Conservation (phyloP, 2,329 filamentous ascomycete genomes). For the Ambrosiella xylebori region DNA sequence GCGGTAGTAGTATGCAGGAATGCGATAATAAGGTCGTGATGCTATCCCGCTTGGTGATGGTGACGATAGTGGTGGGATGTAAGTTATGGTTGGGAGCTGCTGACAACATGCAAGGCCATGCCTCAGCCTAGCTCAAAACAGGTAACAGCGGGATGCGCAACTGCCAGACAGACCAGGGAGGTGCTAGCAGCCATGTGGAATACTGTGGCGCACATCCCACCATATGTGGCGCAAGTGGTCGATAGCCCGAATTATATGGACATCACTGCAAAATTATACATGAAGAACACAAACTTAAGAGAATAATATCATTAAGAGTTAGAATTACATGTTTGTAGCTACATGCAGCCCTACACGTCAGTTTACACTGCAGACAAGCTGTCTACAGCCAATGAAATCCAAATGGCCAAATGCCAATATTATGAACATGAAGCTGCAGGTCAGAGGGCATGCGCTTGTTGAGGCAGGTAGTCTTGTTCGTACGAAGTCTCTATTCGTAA, state of each 20-base stretch:
- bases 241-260: neutral
- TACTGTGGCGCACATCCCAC: conserved; percentile 2
- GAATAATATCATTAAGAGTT: neutral
- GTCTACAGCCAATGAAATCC: neutral
- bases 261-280: no score
- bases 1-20: neutral
- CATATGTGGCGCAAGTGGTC: neutral
- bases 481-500: no score
- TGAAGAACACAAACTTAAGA: no score
- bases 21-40: conserved; percentile 2
- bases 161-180: neutral
- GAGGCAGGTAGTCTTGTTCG: no score
- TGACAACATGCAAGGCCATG: conserved; percentile 12
- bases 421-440: neutral
- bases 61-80: conserved; percentile 1
- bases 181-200: conserved; percentile 2
- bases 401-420: neutral
- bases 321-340: neutral
- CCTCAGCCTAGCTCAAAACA: conserved; percentile 12
- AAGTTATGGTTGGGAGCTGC: neutral
- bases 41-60: neutral
- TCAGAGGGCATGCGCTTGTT: neutral
- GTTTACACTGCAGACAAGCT: neutral
- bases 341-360: neutral
- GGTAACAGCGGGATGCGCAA: conserved; percentile 14